Evolutionary conservation across 2,329 filamentous ascomycete species (phyloP).

Genomic region (Xylariaceae sp.): DNA sequence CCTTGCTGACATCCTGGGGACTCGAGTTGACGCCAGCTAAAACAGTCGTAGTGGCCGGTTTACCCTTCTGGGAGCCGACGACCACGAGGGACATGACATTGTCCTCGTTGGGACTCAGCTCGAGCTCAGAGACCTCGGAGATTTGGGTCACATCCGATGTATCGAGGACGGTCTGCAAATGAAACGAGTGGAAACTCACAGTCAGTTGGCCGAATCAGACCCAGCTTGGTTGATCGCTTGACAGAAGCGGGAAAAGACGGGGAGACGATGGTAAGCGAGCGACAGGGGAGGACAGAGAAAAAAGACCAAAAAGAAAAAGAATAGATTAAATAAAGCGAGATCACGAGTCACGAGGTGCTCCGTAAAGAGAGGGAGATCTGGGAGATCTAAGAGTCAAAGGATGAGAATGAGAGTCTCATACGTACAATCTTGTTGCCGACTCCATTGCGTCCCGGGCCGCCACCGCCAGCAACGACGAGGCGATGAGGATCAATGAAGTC

Average conservation of each 20-base stretch:
- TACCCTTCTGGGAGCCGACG: conserved; percentile 56
- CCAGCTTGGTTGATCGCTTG: background rate
- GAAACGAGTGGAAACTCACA: conserved; percentile 9
- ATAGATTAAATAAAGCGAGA: background rate
- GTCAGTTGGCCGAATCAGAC: conserved; percentile 6
- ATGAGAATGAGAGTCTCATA: conserved; percentile 36
- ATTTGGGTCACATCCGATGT: conserved; percentile 60
- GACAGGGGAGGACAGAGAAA: background rate
- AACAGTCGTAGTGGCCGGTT: conserved; percentile 43
- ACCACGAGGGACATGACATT: conserved; percentile 78
- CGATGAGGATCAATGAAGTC: conserved; percentile 77
- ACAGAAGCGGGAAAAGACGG: background rate
- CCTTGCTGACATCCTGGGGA: conserved; percentile 62
- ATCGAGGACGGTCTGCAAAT: conserved; percentile 61
- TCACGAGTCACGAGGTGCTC: background rate
- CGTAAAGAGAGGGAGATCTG: background rate
- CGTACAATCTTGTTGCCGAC: conserved; percentile 83
- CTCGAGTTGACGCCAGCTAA: conserved; percentile 84
- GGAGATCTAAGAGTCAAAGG: background rate
- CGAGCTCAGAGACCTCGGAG: conserved; percentile 63
- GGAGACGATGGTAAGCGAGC: background rate
- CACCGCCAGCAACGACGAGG: conserved; percentile 80
- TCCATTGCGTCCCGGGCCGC: conserved; percentile 73
- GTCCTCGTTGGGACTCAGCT: conserved; percentile 79
- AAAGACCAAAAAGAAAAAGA: background rate